These are phyloP conservation scores for Dalbergia oliveri DNA, from an alignment of 306 rosid genomes.

Conservation along the genomic window DNA sequence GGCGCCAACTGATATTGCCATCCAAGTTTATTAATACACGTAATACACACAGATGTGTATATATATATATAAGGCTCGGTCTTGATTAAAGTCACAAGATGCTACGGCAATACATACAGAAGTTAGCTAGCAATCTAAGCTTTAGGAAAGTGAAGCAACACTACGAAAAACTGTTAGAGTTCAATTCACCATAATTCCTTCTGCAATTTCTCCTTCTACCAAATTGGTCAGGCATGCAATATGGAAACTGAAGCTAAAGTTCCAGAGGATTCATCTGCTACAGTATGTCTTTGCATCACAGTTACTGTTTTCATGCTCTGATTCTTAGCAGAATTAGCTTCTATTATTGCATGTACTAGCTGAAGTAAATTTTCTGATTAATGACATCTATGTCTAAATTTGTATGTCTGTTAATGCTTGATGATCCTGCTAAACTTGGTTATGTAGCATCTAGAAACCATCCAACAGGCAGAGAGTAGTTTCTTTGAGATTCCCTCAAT, in stretches of 20 bases:
- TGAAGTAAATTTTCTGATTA: conserved; percentile 20
- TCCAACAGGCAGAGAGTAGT: not conserved
- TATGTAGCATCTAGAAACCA: not conserved
- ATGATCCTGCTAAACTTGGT: conserved; percentile 24
- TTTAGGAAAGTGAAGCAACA: conserved; percentile 30
- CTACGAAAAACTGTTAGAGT: conserved; percentile 23
- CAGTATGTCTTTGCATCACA: conserved; percentile 51
- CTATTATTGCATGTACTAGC: conserved; percentile 8
- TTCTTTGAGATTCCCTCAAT: conserved; percentile 15
- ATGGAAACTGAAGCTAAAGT: conserved; percentile 62
- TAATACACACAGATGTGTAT: not conserved
- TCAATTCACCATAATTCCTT: conserved; percentile 39
- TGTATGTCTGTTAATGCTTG: conserved; percentile 14
- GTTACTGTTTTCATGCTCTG: conserved; percentile 1
- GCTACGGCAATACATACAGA: not conserved
- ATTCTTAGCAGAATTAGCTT: conserved; percentile 8
- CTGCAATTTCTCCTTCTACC: conserved; percentile 35
- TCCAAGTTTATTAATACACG: conserved; percentile 34
- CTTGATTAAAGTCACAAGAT: conserved; percentile 32
- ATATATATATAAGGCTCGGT: conserved; percentile 24
- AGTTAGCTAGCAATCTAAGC: conserved; percentile 21
- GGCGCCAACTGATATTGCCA: conserved; percentile 42
- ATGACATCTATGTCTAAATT: not conserved
- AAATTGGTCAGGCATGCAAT: conserved; percentile 37
- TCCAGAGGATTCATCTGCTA: conserved; percentile 49